Evolutionary conservation across 2,329 filamentous ascomycete genomes (phyloP), one percentile per base, ranked within the genome.

Genomic region (Neocucurbitaria cava): DNA sequence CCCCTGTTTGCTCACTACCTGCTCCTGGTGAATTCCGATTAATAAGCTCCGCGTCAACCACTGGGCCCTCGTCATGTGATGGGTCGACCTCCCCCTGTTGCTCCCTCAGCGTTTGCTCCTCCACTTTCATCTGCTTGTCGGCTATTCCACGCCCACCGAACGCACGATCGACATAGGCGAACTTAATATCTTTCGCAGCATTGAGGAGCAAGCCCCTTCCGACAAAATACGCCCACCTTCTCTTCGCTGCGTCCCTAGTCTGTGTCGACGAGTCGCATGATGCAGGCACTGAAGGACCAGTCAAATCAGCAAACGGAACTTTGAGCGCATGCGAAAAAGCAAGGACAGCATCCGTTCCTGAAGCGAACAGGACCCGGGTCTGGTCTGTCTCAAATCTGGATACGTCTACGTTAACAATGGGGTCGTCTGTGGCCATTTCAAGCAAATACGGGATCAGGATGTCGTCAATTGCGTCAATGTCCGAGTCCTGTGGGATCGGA

Each of bases 181-280:
- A 87, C 38, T 83, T 82, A 41, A 89, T 77, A 2, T 79, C 81
- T 56, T 81, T 81, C 0, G 79, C 81, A 18, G 82, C 82, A 61
- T 83, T 83, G 76, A 86, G 80, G 42, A 89, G 67, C 1, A 89
- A 62, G 0, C 85, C 84, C 50, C 86, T 78, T 1, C 82, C 85
- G 15, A 89, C 83, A 49, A 83, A 83, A 49, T 84, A 75, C 4
- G 79, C 84, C 87, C 87, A 89, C 64, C 85, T 87, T 31, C 72
- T 65, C 46, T 78, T 72, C 2, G 79, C 80, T 3, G 75, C 70
- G 21, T 70, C 66, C 23, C 81, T 76, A 56, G 79, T 76, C 67
- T 83, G 81, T 1, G 64, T 63, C 9, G 64, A 60, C 2, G 47
- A 36, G 5, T 64, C 51, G 7, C 61, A 65, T 8, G 63, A 52